These are phyloP conservation scores for Myriosclerotinia scirpicola DNA, from an alignment of 2,329 filamentous ascomycete species.

Conservation along the genomic window DNA sequence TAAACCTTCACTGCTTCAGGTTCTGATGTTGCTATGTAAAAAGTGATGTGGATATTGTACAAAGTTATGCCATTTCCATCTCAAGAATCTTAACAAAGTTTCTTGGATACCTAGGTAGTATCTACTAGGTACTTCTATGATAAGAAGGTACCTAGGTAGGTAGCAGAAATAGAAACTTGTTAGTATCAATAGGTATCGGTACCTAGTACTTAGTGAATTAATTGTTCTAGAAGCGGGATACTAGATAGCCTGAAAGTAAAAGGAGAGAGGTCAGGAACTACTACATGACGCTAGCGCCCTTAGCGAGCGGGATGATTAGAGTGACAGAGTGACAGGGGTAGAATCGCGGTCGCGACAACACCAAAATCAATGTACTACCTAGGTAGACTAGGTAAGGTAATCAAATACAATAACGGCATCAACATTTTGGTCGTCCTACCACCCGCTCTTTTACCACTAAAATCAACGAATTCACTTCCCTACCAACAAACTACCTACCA, in stretches of 20 bases:
- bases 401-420: constrained; percentile 22
- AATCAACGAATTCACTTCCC: constrained; percentile 23
- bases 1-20: neutral
- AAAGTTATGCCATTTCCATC: neutral
- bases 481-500: constrained; percentile 3
- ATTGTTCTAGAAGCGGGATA: constrained; percentile 17
- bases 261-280: constrained; percentile 3
- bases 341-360: constrained; percentile 25
- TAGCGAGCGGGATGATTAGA: constrained; percentile 17
- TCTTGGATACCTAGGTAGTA: neutral
- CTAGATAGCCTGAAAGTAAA: neutral
- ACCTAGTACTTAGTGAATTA: neutral
- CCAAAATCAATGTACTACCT: constrained; percentile 6
- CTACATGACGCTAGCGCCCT: constrained; percentile 18
- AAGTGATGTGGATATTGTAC: neutral
- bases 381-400: neutral
- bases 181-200: neutral
- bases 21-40: neutral
- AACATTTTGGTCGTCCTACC: constrained; percentile 28
- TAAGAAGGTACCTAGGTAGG: neutral
- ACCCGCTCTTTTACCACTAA: constrained; percentile 24
- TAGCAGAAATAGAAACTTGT: neutral
- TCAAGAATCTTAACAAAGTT: no score
- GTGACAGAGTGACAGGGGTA: constrained; percentile 13
- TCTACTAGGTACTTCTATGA: neutral